Evolutionary conservation across 148 eudicot species (phyloP).

Genomic region (Camellia granthamiana): DNA sequence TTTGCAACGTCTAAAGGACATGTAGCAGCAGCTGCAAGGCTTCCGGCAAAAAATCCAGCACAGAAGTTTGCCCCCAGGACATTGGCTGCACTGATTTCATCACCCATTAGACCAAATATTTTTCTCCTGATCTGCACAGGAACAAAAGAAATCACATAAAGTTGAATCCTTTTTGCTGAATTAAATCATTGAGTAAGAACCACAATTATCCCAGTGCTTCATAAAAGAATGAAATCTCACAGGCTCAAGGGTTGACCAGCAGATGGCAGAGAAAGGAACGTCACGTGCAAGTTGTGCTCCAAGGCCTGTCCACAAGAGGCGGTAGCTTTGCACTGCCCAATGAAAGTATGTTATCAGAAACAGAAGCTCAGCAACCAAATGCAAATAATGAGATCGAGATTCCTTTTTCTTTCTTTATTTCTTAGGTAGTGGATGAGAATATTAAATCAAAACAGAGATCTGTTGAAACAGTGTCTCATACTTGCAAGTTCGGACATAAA

Average conservation of each 20-base stretch:
- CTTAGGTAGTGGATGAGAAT: not conserved
- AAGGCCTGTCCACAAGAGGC: conserved; percentile 86
- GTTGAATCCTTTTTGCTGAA: not conserved
- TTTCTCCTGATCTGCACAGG: conserved; percentile 58
- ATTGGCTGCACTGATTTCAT: conserved; percentile 40
- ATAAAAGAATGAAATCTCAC: conserved; percentile 37
- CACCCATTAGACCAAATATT: conserved; percentile 41
- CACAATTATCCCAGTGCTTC: not conserved
- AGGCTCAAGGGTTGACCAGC: conserved; percentile 92
- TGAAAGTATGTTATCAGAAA: conserved; percentile 10
- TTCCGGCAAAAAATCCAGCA: conserved; percentile 89
- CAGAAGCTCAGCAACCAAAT: not conserved
- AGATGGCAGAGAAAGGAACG: conserved; percentile 91
- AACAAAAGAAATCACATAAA: conserved; percentile 9
- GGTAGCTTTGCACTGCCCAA: conserved; percentile 57
- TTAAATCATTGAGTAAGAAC: not conserved
- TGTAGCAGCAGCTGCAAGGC: conserved; percentile 74
- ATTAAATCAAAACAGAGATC: not conserved
- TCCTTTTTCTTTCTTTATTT: not conserved
- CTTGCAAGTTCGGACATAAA: not conserved
- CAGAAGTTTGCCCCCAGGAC: conserved; percentile 79
- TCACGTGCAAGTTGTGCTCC: conserved; percentile 95
- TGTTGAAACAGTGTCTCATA: not conserved
- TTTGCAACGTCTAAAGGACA: conserved; percentile 96
- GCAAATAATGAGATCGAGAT: not conserved